Conservation (phyloP, 192 early-diverging fungal species). For the Podila minutissima region DNA sequence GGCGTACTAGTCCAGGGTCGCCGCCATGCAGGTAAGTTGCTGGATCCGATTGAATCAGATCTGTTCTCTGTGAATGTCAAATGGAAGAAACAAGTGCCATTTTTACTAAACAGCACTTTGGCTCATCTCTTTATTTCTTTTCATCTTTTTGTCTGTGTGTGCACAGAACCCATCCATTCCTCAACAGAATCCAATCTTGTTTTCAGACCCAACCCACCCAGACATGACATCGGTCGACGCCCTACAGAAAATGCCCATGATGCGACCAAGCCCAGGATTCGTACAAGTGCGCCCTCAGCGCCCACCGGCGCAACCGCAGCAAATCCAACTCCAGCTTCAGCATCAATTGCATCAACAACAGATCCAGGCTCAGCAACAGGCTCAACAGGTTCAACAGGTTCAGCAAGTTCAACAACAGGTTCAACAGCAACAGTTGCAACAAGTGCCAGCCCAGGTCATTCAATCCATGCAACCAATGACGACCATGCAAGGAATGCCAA, state of each 20-base stretch:
- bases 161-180: neutral
- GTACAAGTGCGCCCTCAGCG: constrained; percentile 8
- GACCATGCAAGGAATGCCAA: neutral
- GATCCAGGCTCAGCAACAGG: neutral
- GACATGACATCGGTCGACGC: neutral
- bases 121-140: neutral
- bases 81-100: too few relatives aligned
- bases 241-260: neutral
- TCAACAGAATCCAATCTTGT: constrained; percentile 1
- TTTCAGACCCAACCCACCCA: neutral
- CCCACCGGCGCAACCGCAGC: neutral
- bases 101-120: too few relatives aligned
- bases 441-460: neutral
- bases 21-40: too few relatives aligned
- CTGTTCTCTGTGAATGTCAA: too few relatives aligned
- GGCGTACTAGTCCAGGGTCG: too few relatives aligned
- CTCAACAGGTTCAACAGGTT: neutral
- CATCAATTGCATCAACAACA: neutral
- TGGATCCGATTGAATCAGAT: too few relatives aligned
- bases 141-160: neutral
- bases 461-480: neutral
- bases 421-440: constrained; percentile 8
- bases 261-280: neutral
- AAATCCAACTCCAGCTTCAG: neutral
- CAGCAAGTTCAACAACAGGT: neutral